Evolutionary conservation across 352 stramenopile species (phyloP).

Genomic region (Globisporangium canariense): DNA sequence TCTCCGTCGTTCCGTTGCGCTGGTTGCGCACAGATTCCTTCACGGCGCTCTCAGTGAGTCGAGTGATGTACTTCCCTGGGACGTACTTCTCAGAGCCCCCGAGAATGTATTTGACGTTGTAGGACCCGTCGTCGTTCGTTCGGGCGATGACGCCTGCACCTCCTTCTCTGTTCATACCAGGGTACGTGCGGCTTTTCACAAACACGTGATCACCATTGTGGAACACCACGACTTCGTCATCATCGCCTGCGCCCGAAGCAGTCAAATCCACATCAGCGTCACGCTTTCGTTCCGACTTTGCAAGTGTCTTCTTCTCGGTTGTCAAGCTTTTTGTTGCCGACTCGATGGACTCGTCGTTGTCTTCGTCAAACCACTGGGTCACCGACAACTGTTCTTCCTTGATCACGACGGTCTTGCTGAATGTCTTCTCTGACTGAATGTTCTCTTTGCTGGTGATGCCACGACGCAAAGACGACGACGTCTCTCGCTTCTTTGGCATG

Average conservation of each 20-base stretch:
- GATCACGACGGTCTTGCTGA: conserved; percentile 16
- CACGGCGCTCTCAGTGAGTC: conserved; percentile 68
- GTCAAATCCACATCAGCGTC: conserved; percentile 8
- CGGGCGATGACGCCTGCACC: conserved; percentile 50
- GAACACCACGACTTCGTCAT: conserved; percentile 30
- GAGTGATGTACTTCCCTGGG: conserved; percentile 49
- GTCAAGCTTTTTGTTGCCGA: conserved; percentile 10
- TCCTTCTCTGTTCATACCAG: conserved; percentile 78
- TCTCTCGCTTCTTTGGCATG: conserved; percentile 8
- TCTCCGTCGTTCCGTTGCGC: conserved; percentile 14
- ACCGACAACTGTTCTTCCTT: conserved; percentile 24
- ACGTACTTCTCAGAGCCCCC: conserved; percentile 74
- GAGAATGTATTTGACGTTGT: conserved; percentile 85
- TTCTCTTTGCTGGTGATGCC: conserved; percentile 10
- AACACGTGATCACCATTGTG: conserved; percentile 65
- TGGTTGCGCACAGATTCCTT: conserved; percentile 75
- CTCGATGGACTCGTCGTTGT: conserved; percentile 1
- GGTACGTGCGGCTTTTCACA: conserved; percentile 63
- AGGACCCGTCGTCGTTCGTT: conserved; percentile 62
- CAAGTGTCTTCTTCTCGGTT: neutral
- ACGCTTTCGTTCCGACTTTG: conserved; percentile 4
- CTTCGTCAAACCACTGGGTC: conserved; percentile 41
- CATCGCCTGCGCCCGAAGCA: neutral
- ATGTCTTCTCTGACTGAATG: neutral
- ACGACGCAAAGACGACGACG: conserved; percentile 1